Percentiles rank a stretch among this genome's conserved stretches.
These are phyloP conservation scores for Penicillium taxi DNA, from an alignment of 495 filamentous ascomycete genomes.

Conservation along the genomic window DNA sequence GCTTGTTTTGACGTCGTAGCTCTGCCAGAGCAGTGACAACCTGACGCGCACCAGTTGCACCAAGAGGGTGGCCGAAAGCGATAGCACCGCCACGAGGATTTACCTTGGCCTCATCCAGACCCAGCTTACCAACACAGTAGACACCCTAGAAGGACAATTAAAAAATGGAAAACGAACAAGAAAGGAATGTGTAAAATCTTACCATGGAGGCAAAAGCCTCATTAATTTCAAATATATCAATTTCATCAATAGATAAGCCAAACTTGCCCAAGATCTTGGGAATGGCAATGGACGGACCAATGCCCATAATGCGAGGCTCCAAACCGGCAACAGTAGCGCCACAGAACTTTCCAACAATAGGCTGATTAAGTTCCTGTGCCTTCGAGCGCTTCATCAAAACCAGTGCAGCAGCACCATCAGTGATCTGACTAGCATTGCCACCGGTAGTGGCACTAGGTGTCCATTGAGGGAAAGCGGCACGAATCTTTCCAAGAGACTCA, in stretches of 20 bases:
- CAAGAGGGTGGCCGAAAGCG: slow-evolving; percentile 76
- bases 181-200: neutral
- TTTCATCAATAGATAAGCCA: slow-evolving; percentile 65
- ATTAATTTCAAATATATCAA: slow-evolving; percentile 90
- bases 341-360: slow-evolving; percentile 86
- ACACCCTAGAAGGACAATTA: slow-evolving; percentile 46
- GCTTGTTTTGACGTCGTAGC: slow-evolving; percentile 66
- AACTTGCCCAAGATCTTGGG: slow-evolving; percentile 83
- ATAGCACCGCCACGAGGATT: slow-evolving; percentile 81
- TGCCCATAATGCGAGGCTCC: slow-evolving; percentile 92
- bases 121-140: slow-evolving; percentile 74
- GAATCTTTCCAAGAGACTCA: slow-evolving; percentile 73
- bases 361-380: slow-evolving; percentile 74
- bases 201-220: slow-evolving; percentile 97
- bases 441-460: slow-evolving; percentile 79
- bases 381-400: slow-evolving; percentile 89
- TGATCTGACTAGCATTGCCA: slow-evolving; percentile 89
- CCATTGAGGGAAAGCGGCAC: slow-evolving; percentile 82
- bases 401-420: slow-evolving; percentile 84
- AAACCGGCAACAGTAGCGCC: slow-evolving; percentile 83
- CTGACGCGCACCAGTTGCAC: slow-evolving; percentile 70
- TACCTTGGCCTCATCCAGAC: slow-evolving; percentile 73
- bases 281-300: slow-evolving; percentile 85
- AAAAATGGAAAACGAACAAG: neutral
- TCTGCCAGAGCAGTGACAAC: slow-evolving; percentile 80